A percentile compares a stretch with the other conserved stretches of the same genome.
Evolutionary conservation across 768 basidiomycete species (phyloP).

Genomic region (Butyriboletus loyo): DNA sequence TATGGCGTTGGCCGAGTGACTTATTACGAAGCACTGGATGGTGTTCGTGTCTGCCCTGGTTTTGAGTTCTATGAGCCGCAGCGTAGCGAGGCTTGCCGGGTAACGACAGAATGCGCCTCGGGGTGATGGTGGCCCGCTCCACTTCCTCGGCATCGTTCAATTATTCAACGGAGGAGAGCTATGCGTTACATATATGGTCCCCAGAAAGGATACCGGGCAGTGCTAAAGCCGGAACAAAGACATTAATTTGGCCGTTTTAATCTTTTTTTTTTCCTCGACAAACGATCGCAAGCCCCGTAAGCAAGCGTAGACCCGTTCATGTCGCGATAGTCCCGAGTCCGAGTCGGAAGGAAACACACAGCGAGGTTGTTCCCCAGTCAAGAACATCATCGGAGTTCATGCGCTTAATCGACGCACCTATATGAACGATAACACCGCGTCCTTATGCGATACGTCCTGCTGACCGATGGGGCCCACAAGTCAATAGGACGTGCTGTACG

Average conservation of each 20-base stretch:
- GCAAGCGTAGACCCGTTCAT: slow-evolving; percentile 3
- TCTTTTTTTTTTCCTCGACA: slow-evolving; percentile 13
- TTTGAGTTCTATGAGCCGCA: slow-evolving; percentile 55
- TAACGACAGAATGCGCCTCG: slow-evolving; percentile 39
- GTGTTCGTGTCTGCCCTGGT: slow-evolving; percentile 41
- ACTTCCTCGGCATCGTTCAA: slow-evolving; percentile 18
- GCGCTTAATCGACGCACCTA: slow-evolving; percentile 23
- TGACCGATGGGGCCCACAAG: slow-evolving; percentile 10
- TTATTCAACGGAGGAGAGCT: slow-evolving; percentile 5
- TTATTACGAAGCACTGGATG: slow-evolving; percentile 30
- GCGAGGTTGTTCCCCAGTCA: slow-evolving; percentile 14
- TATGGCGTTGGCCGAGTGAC: slow-evolving; percentile 18
- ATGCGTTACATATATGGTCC: slow-evolving; percentile 7
- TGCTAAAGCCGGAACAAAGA: slow-evolving; percentile 13
- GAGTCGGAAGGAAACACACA: background rate
- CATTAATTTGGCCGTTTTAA: slow-evolving; percentile 9
- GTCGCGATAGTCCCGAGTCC: slow-evolving; percentile 2
- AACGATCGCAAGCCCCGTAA: slow-evolving; percentile 1
- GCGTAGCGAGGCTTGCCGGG: slow-evolving; percentile 42
- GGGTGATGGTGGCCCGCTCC: slow-evolving; percentile 24
- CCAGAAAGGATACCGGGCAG: slow-evolving; percentile 11
- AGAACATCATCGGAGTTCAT: slow-evolving; percentile 11
- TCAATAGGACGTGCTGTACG: slow-evolving; percentile 15
- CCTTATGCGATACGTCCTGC: slow-evolving; percentile 20
- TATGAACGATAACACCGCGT: slow-evolving; percentile 15